These are phyloP conservation scores for Yamadazyma takamatsuzukensis DNA, from an alignment of 805 yeast species.

Conservation along the genomic window DNA sequence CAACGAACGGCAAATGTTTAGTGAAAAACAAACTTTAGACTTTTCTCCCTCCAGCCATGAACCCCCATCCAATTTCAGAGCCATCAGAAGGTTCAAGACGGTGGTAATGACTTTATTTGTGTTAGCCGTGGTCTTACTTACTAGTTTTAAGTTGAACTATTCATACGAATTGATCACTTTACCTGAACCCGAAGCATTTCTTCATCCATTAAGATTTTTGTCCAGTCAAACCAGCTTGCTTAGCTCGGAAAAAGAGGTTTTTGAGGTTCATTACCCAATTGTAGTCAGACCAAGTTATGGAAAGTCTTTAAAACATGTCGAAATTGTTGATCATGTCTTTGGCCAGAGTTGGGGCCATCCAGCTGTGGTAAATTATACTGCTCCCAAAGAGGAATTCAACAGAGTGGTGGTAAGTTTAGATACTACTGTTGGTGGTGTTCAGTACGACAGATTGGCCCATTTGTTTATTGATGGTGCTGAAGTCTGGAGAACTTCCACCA, in stretches of 20 bases:
- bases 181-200: no score
- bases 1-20: constrained; percentile 1
- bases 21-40: no score
- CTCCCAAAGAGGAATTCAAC: constrained; percentile 47
- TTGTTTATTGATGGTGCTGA: constrained; percentile 60
- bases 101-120: no score
- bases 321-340: constrained; percentile 45
- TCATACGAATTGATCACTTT: no score
- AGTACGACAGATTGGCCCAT: constrained; percentile 64
- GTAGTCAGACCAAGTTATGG: constrained; percentile 21
- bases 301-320: constrained; percentile 36
- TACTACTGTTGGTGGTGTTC: constrained; percentile 54
- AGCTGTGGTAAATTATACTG: constrained; percentile 32
- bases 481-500: constrained; percentile 82
- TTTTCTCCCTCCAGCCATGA: no score
- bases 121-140: no score
- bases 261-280: constrained; percentile 25
- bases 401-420: constrained; percentile 52
- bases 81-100: no score
- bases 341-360: constrained; percentile 63
- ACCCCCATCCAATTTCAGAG: no score
- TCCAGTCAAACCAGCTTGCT: no score
- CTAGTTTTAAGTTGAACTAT: no score
- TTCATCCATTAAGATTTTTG: no score
- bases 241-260: constrained; percentile 16